Evolutionary conservation across 192 early-diverging fungal genomes (phyloP), one percentile per base, ranked within the genome.

Genomic region (Phycomyces nitens): DNA sequence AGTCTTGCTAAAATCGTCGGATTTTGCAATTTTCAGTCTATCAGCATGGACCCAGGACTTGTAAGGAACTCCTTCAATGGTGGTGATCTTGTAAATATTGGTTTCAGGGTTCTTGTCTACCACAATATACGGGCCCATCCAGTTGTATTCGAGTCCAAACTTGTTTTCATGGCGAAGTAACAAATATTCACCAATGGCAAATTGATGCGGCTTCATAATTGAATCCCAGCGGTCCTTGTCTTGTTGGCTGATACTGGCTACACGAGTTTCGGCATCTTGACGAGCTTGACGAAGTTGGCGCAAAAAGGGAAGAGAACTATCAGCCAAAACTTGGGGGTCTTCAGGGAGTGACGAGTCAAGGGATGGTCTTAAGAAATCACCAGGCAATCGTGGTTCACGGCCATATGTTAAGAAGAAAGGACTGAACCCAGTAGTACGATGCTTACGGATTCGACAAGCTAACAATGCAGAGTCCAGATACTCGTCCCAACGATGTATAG

Each of bases 401-500:
- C 56, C 56, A 58, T 58, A 58, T 16, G 29, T 29, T 16, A 58
- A 18, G 56, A 58, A 58, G 12, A 58, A 58, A 5, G 34, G 55
- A 23, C 44, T 68, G 10, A 27, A 70, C 1, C 47, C 29, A 24
- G 21, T 39, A 1, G 14, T 61, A 14, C 18, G 53, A 64, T 23
- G 39, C n/a, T 57, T 56, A n/a, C 56, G 53, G 4, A 62, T 57
- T 6, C 54, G 53, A n/a, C 53, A 54, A 5, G 59, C 66, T 15
- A 61, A 62, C 1, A 52, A 18, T 5, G 26, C 50, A 34, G 29
- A 53, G 29, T 62, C 38, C 27, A 62, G 12, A 41, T 53, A 62
- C 9, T 62, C 52, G 26, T 66, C 65, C 65, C 56, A 66, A 11
- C 56, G 12, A 53, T 51, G 56, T 7, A 58, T 49, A 3, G 22